Evolutionary conservation across 176 grass and related monocot species (phyloP).

Genomic region (Phragmites australis): DNA sequence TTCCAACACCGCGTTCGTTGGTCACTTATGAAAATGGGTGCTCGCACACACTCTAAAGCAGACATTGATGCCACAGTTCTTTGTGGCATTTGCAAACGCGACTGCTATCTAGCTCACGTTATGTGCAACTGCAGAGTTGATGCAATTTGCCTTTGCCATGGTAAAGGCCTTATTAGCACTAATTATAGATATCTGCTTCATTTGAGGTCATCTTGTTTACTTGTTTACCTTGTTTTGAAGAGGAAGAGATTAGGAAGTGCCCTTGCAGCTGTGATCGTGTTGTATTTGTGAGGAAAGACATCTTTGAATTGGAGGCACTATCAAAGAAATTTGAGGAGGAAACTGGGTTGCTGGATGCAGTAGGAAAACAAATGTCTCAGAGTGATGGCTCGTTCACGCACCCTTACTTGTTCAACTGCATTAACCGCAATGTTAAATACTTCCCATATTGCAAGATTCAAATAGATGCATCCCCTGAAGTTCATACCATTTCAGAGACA

Average conservation of each 20-base stretch:
- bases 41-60: conserved; percentile 53
- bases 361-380: conserved; percentile 33
- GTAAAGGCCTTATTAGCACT: conserved; percentile 57
- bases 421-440: conserved; percentile 40
- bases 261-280: conserved; percentile 51
- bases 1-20: conserved; percentile 59
- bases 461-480: conserved; percentile 34
- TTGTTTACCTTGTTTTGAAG: conserved; percentile 58
- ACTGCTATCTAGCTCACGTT: conserved; percentile 87
- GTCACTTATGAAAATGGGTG: conserved; percentile 62
- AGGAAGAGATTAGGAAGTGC: conserved; percentile 72
- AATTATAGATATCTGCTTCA: conserved; percentile 13
- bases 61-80: conserved; percentile 49
- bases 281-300: conserved; percentile 78
- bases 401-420: conserved; percentile 37
- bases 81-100: conserved; percentile 75
- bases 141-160: conserved; percentile 85
- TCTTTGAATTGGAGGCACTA: conserved; percentile 63
- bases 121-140: conserved; percentile 76
- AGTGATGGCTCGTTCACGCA: conserved; percentile 17
- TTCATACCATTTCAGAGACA: conserved; percentile 40
- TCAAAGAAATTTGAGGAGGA: conserved; percentile 65
- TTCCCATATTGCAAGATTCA: conserved; percentile 47
- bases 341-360: conserved; percentile 39
- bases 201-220: conserved; percentile 35